Percentiles rank a stretch among this genome's conserved stretches.
Evolutionary conservation across 257 asterid genomes (phyloP).

Genomic region (Solanum pinnatisectum): DNA sequence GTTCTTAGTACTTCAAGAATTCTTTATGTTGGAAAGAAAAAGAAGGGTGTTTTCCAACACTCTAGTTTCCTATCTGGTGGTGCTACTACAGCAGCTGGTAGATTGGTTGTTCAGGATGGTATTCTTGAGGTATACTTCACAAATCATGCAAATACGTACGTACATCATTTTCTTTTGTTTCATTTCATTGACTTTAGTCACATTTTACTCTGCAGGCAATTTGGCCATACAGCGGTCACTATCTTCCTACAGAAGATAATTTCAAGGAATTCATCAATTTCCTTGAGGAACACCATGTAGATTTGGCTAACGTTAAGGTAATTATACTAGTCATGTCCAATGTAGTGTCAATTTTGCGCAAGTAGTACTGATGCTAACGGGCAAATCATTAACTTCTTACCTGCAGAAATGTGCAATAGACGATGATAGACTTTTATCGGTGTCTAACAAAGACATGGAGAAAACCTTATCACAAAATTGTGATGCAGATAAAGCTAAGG

Average conservation of each 20-base stretch:
- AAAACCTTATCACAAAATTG: neutral
- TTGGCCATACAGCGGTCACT: slow-evolving; percentile 83
- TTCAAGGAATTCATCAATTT: slow-evolving; percentile 52
- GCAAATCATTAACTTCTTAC: neutral
- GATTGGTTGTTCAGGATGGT: slow-evolving; percentile 48
- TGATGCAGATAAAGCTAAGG: neutral
- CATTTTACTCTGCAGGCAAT: slow-evolving; percentile 26
- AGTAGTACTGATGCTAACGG: neutral
- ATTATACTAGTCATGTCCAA: neutral
- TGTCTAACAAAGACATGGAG: neutral
- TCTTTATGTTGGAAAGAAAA: slow-evolving; percentile 43
- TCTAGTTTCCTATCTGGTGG: slow-evolving; percentile 56
- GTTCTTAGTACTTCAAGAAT: slow-evolving; percentile 52
- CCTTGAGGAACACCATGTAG: slow-evolving; percentile 50
- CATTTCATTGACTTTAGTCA: neutral
- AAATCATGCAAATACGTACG: too few species aligned
- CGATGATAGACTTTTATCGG: slow-evolving; percentile 26
- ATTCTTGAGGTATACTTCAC: slow-evolving; percentile 37
- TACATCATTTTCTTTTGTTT: neutral
- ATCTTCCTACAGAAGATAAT: slow-evolving; percentile 74
- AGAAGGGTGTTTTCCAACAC: slow-evolving; percentile 52
- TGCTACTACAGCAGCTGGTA: slow-evolving; percentile 57
- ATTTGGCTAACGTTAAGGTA: slow-evolving; percentile 59
- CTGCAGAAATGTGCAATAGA: slow-evolving; percentile 40
- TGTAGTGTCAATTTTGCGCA: neutral